Evolutionary conservation across 805 yeast genomes (phyloP).

Genomic region (Saturnispora saitoi): DNA sequence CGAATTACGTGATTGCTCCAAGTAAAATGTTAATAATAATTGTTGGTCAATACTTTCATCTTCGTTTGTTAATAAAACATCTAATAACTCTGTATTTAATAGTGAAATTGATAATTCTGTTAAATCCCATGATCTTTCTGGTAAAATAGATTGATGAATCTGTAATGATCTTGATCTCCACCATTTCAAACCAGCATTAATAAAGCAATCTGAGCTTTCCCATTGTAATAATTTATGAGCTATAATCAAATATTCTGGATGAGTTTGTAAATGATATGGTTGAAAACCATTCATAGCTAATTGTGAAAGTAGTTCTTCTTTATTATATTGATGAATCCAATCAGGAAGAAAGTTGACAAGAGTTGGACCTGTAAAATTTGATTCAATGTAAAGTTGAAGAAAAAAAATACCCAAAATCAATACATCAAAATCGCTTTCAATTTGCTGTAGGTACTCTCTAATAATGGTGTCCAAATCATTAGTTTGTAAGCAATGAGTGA

Average conservation of each 20-base stretch:
- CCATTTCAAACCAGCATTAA: slow-evolving; percentile 51
- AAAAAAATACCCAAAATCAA: slow-evolving; percentile 45
- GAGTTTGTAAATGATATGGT: slow-evolving; percentile 46
- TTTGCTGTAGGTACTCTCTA: neutral
- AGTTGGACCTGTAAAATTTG: slow-evolving; percentile 79
- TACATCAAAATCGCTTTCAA: slow-evolving; percentile 11
- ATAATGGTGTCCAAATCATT: neutral
- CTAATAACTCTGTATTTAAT: slow-evolving; percentile 29
- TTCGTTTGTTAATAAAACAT: slow-evolving; percentile 25
- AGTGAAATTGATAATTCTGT: slow-evolving; percentile 35
- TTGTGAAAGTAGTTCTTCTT: slow-evolving; percentile 8
- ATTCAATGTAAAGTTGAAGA: slow-evolving; percentile 62
- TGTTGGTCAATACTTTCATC: slow-evolving; percentile 24
- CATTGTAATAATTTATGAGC: neutral
- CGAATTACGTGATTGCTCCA: slow-evolving; percentile 62
- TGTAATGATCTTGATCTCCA: slow-evolving; percentile 69
- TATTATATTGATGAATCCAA: slow-evolving; percentile 5
- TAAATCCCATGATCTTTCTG: slow-evolving; percentile 45
- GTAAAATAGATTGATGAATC: slow-evolving; percentile 52
- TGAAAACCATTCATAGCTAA: slow-evolving; percentile 45
- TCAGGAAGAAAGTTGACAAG: slow-evolving; percentile 16
- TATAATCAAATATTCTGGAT: slow-evolving; percentile 4
- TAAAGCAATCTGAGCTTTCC: slow-evolving; percentile 22
- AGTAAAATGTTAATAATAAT: slow-evolving; percentile 41
- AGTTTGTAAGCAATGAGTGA: neutral